Evolutionary conservation across 2,329 filamentous ascomycete species (phyloP).

Genomic region (Diaporthe citriasiana): DNA sequence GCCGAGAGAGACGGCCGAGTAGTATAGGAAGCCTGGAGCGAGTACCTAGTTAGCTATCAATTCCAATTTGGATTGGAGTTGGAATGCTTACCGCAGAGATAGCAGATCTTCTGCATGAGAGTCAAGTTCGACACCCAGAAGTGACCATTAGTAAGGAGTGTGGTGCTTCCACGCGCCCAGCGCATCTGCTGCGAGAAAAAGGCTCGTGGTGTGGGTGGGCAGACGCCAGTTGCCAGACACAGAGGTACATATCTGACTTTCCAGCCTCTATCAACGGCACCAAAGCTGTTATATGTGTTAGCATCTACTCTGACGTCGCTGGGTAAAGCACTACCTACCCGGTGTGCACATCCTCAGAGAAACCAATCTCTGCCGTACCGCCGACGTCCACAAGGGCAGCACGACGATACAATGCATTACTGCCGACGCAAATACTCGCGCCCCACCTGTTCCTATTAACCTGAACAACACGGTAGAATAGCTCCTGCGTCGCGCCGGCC

Average conservation of each 20-base stretch:
- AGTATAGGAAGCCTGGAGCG: constrained; percentile 53
- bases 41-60: fast-evolving
- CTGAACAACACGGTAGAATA: constrained; percentile 60
- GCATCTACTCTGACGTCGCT: neutral
- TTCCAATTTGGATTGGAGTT: neutral
- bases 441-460: constrained; percentile 57
- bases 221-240: constrained; percentile 58
- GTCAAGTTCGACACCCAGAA: constrained; percentile 57
- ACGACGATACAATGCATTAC: constrained; percentile 58
- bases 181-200: constrained; percentile 61
- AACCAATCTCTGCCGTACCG: constrained; percentile 58
- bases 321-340: constrained; percentile 47
- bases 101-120: constrained; percentile 58
- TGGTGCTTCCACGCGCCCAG: constrained; percentile 58
- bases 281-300: constrained; percentile 48
- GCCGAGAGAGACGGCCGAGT: constrained; percentile 55
- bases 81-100: constrained; percentile 52
- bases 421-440: constrained; percentile 58
- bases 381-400: constrained; percentile 56
- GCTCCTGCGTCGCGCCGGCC: constrained; percentile 57
- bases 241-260: constrained; percentile 58
- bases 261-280: constrained; percentile 58
- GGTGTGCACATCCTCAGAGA: constrained; percentile 60
- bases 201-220: constrained; percentile 57
- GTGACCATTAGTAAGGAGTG: constrained; percentile 56